Evolutionary conservation across 225 moss, liverwort and hornwort genomes (phyloP), one percentile per base, ranked within the genome.

Genomic region (Sphagnum contortum): DNA sequence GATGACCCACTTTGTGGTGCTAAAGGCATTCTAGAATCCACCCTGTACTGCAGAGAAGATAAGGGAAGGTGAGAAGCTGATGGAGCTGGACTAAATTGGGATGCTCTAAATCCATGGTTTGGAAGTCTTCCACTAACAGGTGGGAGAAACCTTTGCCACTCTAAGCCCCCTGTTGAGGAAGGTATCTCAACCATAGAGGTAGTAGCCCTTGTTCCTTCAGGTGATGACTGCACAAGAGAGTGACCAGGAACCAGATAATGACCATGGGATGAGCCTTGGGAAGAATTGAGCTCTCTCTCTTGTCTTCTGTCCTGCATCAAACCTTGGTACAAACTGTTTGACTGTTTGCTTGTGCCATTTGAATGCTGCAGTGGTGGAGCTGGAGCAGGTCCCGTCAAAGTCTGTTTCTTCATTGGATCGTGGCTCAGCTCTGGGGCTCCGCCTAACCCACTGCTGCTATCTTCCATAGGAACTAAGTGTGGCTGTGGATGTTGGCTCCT

Each of bases 401-500:
- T 68, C 49, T 68, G 63, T 48, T 60, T 57, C 7, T 57, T 49
- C 13, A 60, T 68, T 14, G 76, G 74, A 50, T 72, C 72, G 47
- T 48, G 62, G 57, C 64, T 68, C 50, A 74, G 76, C 55, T 77
- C 70, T 11, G 55, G 3, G 9, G 29, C 52, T 64, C 14, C 61
- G 3, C 64, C 63, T 45, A 70, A 73, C 8, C 61, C 73, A 48
- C 60, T 13, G n/a, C n/a, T 55, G 11, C 29, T 29, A 29, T 29
- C 29, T 29, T 29, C 29, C 29, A 29, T 29, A 29, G 29, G 29
- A 29, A 29, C 29, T 29, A 29, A 29, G 57, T 59, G 48, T 57
- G 51, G 62, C 59, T 67, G 78, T 69, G 78, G 72, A 68, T 82
- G 67, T 29, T 75, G 72, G 49, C 78, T 77, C 45, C 72, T 72